Evolutionary conservation across 345 rosid species (phyloP).

Genomic region (Kernera saxatilis): DNA sequence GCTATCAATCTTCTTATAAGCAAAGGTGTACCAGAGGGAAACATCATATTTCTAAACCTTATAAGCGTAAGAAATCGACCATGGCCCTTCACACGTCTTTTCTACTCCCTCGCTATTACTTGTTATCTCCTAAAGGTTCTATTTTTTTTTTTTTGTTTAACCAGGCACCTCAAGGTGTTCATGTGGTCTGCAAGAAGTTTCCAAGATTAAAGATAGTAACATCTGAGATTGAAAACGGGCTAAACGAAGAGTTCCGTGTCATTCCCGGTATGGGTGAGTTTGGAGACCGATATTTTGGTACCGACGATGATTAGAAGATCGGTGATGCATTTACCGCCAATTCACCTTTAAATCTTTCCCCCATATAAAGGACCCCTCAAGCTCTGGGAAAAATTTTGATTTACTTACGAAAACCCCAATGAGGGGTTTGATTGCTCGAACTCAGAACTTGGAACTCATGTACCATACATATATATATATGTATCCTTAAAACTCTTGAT

Average conservation of each 20-base stretch:
- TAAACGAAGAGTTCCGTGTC: conserved; percentile 80
- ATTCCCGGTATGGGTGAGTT: conserved; percentile 96
- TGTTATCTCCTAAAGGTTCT: neutral
- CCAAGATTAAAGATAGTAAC: conserved; percentile 90
- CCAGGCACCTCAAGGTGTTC: conserved; percentile 95
- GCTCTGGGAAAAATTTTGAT: conserved; percentile 22
- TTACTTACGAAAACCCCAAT: neutral
- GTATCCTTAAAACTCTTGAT: neutral
- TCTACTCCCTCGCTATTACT: neutral
- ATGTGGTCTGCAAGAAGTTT: conserved; percentile 82
- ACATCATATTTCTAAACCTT: conserved; percentile 89
- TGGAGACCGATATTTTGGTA: conserved; percentile 91
- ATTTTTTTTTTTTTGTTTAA: neutral
- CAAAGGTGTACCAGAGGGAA: conserved; percentile 82
- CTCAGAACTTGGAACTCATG: conserved; percentile 8
- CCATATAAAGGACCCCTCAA: neutral
- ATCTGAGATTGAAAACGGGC: conserved; percentile 78
- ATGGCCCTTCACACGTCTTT: neutral
- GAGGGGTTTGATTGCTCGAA: conserved; percentile 9
- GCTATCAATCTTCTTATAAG: conserved; percentile 71
- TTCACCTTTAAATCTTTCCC: neutral
- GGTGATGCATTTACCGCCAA: neutral
- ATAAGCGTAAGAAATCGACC: conserved; percentile 55
- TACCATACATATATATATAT: conserved; percentile 14
- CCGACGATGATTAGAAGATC: conserved; percentile 64